Conservation (phyloP, 805 yeast genomes). For the Monosporozyma aerobia region DNA sequence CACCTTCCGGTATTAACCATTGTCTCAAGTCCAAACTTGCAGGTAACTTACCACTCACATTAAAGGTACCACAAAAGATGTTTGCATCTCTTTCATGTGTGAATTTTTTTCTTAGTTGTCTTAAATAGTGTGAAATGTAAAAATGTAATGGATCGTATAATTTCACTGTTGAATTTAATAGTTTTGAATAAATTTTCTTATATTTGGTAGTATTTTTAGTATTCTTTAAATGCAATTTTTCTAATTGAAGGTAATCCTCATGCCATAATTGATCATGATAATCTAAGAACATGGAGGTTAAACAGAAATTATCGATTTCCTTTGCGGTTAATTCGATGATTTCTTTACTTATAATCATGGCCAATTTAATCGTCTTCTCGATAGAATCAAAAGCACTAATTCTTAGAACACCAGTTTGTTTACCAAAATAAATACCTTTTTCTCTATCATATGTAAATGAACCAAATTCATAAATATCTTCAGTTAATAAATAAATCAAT, state of each 20-base stretch:
- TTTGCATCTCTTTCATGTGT: slow-evolving; percentile 52
- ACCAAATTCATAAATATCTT: slow-evolving; percentile 70
- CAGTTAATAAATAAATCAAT: slow-evolving; percentile 45
- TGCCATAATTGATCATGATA: slow-evolving; percentile 84
- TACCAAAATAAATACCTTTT: slow-evolving; percentile 51
- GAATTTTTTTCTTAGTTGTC: slow-evolving; percentile 41
- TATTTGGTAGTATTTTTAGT: slow-evolving; percentile 24
- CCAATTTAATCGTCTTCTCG: slow-evolving; percentile 74
- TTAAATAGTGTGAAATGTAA: slow-evolving; percentile 60
- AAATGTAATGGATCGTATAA: slow-evolving; percentile 88
- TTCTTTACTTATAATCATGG: slow-evolving; percentile 58
- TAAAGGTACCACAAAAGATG: slow-evolving; percentile 78
- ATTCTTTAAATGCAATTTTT: slow-evolving; percentile 56
- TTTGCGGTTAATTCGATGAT: slow-evolving; percentile 40
- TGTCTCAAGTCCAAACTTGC: slow-evolving; percentile 46
- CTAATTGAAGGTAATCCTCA: slow-evolving; percentile 79
- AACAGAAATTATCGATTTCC: slow-evolving; percentile 35
- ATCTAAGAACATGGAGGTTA: slow-evolving; percentile 42
- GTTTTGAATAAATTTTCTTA: slow-evolving; percentile 20
- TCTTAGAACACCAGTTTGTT: slow-evolving; percentile 86
- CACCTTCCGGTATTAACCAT: slow-evolving; percentile 68
- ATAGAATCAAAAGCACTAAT: slow-evolving; percentile 85
- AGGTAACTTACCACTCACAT: slow-evolving; percentile 63
- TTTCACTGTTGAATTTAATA: slow-evolving; percentile 38
- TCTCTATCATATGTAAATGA: slow-evolving; percentile 67